Percentiles rank a stretch among this genome's conserved stretches.
Conservation (phyloP, 2,329 filamentous ascomycete genomes). For the Aspergillus calidoustus region DNA sequence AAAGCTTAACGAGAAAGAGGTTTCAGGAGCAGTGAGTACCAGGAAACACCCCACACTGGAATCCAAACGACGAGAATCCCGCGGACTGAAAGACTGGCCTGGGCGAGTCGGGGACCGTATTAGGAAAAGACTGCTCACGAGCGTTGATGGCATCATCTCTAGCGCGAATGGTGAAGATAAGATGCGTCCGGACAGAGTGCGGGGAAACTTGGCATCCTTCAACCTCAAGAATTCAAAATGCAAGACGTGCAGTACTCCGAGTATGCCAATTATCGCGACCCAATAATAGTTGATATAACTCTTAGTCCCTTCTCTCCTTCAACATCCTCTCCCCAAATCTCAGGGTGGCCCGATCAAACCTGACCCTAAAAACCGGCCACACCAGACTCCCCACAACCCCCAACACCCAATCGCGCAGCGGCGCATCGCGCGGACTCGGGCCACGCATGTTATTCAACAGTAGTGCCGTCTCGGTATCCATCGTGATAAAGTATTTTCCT, state of each 20-base stretch:
- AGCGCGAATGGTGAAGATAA: conserved; percentile 1
- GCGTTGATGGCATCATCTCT: conserved; percentile 7
- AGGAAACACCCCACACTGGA: neutral
- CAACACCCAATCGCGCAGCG: conserved; percentile 4
- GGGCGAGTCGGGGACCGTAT: conserved; percentile 1
- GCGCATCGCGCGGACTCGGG: conserved; percentile 13
- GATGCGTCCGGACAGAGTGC: neutral
- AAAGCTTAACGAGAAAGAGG: neutral
- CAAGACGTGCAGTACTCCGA: no score
- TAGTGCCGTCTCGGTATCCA: conserved; percentile 8
- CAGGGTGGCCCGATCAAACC: conserved; percentile 4
- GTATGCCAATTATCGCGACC: no score
- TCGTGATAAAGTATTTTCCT: conserved; percentile 5
- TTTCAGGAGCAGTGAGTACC: no score
- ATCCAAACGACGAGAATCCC: neutral
- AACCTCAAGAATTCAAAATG: neutral
- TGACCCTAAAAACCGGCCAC: conserved; percentile 2
- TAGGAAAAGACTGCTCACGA: neutral
- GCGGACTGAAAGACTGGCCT: neutral
- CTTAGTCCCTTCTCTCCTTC: neutral
- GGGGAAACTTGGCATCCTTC: neutral
- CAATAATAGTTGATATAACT: neutral
- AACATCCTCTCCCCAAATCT: conserved; percentile 2
- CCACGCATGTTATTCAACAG: conserved; percentile 20
- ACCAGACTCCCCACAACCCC: neutral